Percentiles rank a stretch among this genome's conserved stretches.
phyloP scores from a whole-genome alignment of 2,329 filamentous ascomycete species.

The Alternaria ventricosa region DNA sequence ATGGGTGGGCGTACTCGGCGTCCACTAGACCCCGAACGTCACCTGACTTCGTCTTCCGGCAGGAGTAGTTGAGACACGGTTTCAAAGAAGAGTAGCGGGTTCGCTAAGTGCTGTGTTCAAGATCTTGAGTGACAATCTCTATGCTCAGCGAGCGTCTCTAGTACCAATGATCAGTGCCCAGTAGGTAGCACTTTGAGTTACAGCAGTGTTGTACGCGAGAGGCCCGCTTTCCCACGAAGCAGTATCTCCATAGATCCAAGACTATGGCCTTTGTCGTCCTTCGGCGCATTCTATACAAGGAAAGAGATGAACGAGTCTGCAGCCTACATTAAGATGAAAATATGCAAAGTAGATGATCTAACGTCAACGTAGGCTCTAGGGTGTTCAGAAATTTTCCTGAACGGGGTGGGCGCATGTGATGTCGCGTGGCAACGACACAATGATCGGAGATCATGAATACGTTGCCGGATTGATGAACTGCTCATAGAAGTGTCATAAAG shows the following conservation, averaged over 20 bases:
- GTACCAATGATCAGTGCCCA: neutral
- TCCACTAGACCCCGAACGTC: neutral
- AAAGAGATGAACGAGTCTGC: neutral
- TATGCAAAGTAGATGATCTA: neutral
- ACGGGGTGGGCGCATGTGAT: neutral
- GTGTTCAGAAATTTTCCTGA: neutral
- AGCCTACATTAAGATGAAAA: neutral
- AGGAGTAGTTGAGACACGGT: neutral
- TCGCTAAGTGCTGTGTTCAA: neutral
- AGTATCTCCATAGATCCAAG: neutral
- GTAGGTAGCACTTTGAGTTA: neutral
- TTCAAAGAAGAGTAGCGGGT: neutral
- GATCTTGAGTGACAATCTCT: neutral
- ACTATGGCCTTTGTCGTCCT: neutral
- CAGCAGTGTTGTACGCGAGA: neutral
- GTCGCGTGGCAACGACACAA: neutral
- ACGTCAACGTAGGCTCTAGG: neutral
- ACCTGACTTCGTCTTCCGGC: neutral
- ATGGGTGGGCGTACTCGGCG: neutral
- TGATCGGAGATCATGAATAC: neutral
- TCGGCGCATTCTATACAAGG: neutral
- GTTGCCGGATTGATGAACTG: neutral
- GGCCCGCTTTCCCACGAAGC: neutral
- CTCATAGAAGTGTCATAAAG: neutral
- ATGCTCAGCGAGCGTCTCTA: neutral